phyloP scores from a whole-genome alignment of 768 basidiomycete genomes.

The Chalciporus pseudorubinellus region DNA sequence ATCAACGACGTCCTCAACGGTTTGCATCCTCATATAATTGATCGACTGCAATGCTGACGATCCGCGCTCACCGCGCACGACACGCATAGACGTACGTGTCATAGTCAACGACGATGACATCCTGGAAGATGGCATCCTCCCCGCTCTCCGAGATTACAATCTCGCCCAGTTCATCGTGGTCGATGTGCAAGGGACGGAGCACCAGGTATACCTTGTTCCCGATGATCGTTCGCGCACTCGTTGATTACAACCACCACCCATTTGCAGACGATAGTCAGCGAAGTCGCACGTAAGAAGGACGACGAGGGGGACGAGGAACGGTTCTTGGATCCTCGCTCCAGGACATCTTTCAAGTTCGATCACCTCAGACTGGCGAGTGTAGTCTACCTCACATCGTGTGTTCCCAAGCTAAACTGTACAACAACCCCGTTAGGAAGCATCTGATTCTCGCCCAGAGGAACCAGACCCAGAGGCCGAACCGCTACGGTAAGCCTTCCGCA shows the following conservation, averaged over 20 bases:
- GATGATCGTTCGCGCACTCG: not conserved
- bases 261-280: slow-evolving; percentile 78
- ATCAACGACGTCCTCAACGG: slow-evolving; percentile 96
- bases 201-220: slow-evolving; percentile 58
- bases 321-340: slow-evolving; percentile 81
- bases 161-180: slow-evolving; percentile 83
- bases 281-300: slow-evolving; percentile 53
- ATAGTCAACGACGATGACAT: slow-evolving; percentile 85
- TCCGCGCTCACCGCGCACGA: slow-evolving; percentile 2
- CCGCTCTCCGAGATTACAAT: slow-evolving; percentile 83
- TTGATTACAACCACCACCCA: not conserved
- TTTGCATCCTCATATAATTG: slow-evolving; percentile 29
- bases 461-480: slow-evolving; percentile 65
- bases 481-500: slow-evolving; percentile 55
- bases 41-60: slow-evolving; percentile 2
- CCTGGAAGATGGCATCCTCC: slow-evolving; percentile 75
- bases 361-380: slow-evolving; percentile 74
- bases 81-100: slow-evolving; percentile 73
- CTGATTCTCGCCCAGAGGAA: slow-evolving; percentile 64
- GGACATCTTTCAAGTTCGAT: slow-evolving; percentile 78
- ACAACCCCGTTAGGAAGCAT: slow-evolving; percentile 60
- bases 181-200: slow-evolving; percentile 71
- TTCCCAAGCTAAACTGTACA: slow-evolving; percentile 2
- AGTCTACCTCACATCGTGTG: slow-evolving; percentile 9
- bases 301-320: slow-evolving; percentile 53